Conservation (phyloP, 164 flowering plant genomes). For the Magnolia officinalis region DNA sequence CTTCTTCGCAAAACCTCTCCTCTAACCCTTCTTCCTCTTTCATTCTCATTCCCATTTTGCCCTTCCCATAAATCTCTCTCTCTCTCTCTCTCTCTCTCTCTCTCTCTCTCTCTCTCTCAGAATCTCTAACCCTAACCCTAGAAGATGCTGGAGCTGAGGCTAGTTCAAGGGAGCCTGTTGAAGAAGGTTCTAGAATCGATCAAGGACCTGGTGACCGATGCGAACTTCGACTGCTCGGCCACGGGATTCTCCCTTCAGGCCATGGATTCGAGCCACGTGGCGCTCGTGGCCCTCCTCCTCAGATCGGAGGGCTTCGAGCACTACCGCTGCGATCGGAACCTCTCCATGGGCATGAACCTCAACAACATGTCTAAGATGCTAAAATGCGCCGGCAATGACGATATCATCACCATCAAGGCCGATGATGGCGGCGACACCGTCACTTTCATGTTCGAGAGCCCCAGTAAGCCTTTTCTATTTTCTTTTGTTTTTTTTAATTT, state of each 20-base stretch:
- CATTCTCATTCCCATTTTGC: background rate
- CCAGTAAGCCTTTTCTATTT: conserved; percentile 28
- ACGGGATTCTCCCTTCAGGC: conserved; percentile 54
- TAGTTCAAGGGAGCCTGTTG: conserved; percentile 45
- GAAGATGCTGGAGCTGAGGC: conserved; percentile 45
- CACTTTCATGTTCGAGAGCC: conserved; percentile 58
- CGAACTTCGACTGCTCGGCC: conserved; percentile 56
- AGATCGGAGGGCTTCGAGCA: conserved; percentile 55
- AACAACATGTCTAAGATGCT: conserved; percentile 48
- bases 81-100: background rate
- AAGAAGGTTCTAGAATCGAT: conserved; percentile 49
- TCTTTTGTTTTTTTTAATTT: conserved; percentile 21
- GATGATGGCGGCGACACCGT: conserved; percentile 45
- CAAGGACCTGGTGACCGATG: conserved; percentile 50
- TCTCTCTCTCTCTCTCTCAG: background rate
- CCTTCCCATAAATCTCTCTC: background rate
- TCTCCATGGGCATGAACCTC: conserved; percentile 56
- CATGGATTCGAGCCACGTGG: conserved; percentile 60
- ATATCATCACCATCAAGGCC: conserved; percentile 49
- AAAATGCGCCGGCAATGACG: conserved; percentile 44
- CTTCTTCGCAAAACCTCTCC: background rate
- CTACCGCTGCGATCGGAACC: conserved; percentile 44
- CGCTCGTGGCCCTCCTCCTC: conserved; percentile 48
- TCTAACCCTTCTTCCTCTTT: background rate
- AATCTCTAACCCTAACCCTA: background rate